Percentiles rank a stretch among this genome's conserved stretches.
These are phyloP conservation scores for Macadamia integrifolia DNA, from an alignment of 164 flowering plant species.

Conservation along the genomic window DNA sequence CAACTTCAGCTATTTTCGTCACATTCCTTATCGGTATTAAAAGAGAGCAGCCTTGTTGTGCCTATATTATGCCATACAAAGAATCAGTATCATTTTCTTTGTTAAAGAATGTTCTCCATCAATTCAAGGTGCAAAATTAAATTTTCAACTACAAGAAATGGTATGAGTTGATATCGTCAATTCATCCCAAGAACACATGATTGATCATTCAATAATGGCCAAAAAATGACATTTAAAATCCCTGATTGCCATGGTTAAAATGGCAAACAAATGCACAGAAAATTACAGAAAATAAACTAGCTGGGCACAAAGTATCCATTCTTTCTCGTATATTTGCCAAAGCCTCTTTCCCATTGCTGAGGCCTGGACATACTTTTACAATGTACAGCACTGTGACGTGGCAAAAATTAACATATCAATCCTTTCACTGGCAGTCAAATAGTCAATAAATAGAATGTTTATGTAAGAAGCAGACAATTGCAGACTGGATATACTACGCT, in stretches of 20 bases:
- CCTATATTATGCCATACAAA: too few relatives aligned
- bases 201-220: neutral
- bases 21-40: too few relatives aligned
- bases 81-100: too few relatives aligned
- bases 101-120: too few relatives aligned
- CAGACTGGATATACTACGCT: slow-evolving; percentile 9
- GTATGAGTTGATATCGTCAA: too few relatives aligned
- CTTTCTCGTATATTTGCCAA: neutral
- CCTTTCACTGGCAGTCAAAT: slow-evolving; percentile 2
- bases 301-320: neutral
- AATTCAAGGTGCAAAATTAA: too few relatives aligned
- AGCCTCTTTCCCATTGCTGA: slow-evolving; percentile 3
- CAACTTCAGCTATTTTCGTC: too few relatives aligned
- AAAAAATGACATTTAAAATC: neutral
- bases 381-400: neutral
- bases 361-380: slow-evolving; percentile 3
- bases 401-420: slow-evolving; percentile 3
- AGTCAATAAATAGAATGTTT: slow-evolving; percentile 1
- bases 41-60: too few relatives aligned
- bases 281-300: slow-evolving; percentile 7
- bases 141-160: too few relatives aligned
- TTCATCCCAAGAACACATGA: neutral
- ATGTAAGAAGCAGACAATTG: slow-evolving; percentile 1
- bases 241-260: neutral
- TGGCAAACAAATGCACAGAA: slow-evolving; percentile 6